Conservation (phyloP, 768 basidiomycete genomes). For the Postia placenta region DNA sequence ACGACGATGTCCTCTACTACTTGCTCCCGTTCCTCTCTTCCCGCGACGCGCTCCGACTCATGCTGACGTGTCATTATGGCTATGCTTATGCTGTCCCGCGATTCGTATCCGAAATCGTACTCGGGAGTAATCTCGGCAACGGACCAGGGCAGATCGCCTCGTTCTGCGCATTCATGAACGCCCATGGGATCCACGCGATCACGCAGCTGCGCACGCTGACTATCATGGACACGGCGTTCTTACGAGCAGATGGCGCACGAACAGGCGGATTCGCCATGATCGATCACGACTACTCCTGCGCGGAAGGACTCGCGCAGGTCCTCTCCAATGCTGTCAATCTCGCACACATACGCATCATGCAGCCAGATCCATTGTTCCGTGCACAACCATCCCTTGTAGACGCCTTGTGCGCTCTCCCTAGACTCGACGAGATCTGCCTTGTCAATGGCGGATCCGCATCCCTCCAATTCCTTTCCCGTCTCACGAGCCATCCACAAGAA, state of each 20-base stretch:
- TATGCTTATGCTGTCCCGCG: constrained; percentile 14
- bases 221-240: neutral
- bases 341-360: neutral
- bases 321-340: neutral
- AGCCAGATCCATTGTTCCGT: neutral
- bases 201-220: neutral
- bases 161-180: constrained; percentile 13
- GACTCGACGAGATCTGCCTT: neutral
- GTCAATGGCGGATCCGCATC: neutral
- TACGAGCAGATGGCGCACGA: neutral
- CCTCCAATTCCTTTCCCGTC: neutral
- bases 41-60: constrained; percentile 12
- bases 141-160: constrained; percentile 10
- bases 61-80: constrained; percentile 10
- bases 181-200: neutral
- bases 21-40: constrained; percentile 1
- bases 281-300: neutral
- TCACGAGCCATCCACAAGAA: neutral
- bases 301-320: neutral
- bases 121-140: constrained; percentile 11
- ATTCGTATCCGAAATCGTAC: constrained; percentile 11
- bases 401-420: neutral
- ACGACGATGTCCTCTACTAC: constrained; percentile 9
- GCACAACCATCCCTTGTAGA: neutral
- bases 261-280: neutral